These are phyloP conservation scores for Eucalyptus regnans DNA, from an alignment of 345 rosid genomes.

Conservation along the genomic window DNA sequence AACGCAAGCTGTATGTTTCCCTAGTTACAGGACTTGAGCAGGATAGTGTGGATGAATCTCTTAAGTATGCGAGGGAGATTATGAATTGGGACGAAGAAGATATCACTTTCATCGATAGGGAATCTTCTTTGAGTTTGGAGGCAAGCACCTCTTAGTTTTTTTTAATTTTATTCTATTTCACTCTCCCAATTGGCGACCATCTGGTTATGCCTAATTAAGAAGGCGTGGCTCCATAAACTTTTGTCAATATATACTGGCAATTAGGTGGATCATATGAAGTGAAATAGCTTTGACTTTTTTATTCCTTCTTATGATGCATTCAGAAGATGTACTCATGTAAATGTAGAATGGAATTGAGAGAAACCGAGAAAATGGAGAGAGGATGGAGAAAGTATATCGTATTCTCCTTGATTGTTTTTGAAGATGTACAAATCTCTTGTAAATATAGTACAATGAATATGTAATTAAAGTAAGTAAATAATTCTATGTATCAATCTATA, in stretches of 20 bases:
- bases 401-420: too few relatives aligned
- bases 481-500: too few relatives aligned
- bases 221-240: neutral
- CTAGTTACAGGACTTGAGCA: too few relatives aligned
- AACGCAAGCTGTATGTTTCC: too few relatives aligned
- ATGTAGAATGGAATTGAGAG: neutral
- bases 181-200: neutral
- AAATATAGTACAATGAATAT: too few relatives aligned
- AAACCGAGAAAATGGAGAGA: too few relatives aligned
- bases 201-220: neutral
- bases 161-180: neutral
- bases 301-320: neutral
- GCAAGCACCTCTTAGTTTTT: slow-evolving; percentile 27
- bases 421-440: too few relatives aligned
- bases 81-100: slow-evolving; percentile 55
- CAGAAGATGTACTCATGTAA: neutral
- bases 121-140: slow-evolving; percentile 34
- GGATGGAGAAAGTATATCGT: too few relatives aligned
- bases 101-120: slow-evolving; percentile 7
- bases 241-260: neutral
- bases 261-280: neutral
- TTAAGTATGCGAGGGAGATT: too few relatives aligned
- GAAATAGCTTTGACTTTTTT: neutral
- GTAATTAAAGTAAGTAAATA: too few relatives aligned
- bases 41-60: too few relatives aligned